Base-by-base conservation (phyloP, 2,329 filamentous ascomycete genomes). In the Apiospora kogelbergensis region DNA sequence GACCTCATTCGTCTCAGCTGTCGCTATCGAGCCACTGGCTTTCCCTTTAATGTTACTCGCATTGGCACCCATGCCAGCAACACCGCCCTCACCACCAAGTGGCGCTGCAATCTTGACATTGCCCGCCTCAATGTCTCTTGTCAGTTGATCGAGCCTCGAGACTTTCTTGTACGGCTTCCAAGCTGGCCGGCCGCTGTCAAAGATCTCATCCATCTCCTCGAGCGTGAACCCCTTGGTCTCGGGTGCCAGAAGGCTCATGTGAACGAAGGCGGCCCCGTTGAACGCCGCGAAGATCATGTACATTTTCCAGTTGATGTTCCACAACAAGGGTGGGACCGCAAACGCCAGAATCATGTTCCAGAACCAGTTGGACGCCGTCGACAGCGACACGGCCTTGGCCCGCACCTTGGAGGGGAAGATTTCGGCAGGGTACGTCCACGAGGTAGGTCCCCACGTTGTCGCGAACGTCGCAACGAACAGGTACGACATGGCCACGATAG, bases 221-320 rank as follows among this genome's bases (percentile, higher is more conserved):
- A 95, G 86, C 0, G 91, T 91, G 80, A 89, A 92, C 15, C 91
- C 91, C 46, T 89, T 88, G 0, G 91, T 94, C 80, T 93, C 85
- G 0, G 90, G 91, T 1, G 82, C 82, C 26, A 82, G 76, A 72
- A 94, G 83, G 77, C 88, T 88, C 75, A 92, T 89, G 77, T 94
- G 91, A 66, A 94, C 77, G 48, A 89, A 89, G 74, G 92, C 91
- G 6, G 84, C 84, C 1, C 85, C 85, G 76, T 91, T 92, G 83
- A 94, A 93, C 20, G 89, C 85, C 15, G 86, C 93, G 76, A 95
- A 95, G 72, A 95, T 84, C 78, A 94, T 87, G 79, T 94, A 95
- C 71, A 89, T 89, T 74, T 86, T 84, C 81, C 82, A 90, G 78
- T 89, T 89, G 76, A 89, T 89, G 68, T 84, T 84, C 77, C 80